Percentiles rank a stretch among this genome's conserved stretches.
Evolutionary conservation across 208 protist species (phyloP).

Genomic region (Endotrypanum monterogeii): DNA sequence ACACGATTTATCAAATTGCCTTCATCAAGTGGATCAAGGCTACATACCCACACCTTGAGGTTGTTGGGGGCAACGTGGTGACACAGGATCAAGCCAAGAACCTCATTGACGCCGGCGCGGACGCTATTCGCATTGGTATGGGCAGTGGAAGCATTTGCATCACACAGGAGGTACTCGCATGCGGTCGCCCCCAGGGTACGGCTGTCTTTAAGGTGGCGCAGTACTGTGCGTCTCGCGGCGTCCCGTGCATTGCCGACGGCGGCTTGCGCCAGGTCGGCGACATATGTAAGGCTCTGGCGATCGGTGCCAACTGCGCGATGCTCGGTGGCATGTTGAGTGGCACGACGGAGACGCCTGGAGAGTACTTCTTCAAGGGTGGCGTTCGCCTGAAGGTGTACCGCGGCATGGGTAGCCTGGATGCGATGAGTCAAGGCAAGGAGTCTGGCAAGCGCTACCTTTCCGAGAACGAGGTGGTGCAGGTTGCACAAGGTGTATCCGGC

Average conservation of each 20-base stretch:
- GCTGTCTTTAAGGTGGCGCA: slow-evolving; percentile 93
- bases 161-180: slow-evolving; percentile 96
- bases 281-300: slow-evolving; percentile 95
- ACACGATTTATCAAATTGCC: slow-evolving; percentile 96
- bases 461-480: slow-evolving; percentile 89
- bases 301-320: slow-evolving; percentile 91
- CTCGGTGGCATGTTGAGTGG: slow-evolving; percentile 93
- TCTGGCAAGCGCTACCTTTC: slow-evolving; percentile 91
- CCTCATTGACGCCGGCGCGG: slow-evolving; percentile 96
- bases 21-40: slow-evolving; percentile 96
- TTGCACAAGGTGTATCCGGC: slow-evolving; percentile 93
- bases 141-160: slow-evolving; percentile 98
- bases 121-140: slow-evolving; percentile 98
- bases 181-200: slow-evolving; percentile 95
- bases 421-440: slow-evolving; percentile 93
- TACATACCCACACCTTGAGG: slow-evolving; percentile 81
- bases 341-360: slow-evolving; percentile 92
- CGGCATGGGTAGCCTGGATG: slow-evolving; percentile 96
- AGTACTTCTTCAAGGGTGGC: slow-evolving; percentile 94
- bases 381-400: slow-evolving; percentile 95
- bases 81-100: slow-evolving; percentile 96
- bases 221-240: slow-evolving; percentile 87
- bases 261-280: slow-evolving; percentile 94
- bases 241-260: slow-evolving; percentile 95
- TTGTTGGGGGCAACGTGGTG: slow-evolving; percentile 97